A percentile compares a stretch with the other conserved stretches of the same genome.
Conservation (phyloP, 306 rosid genomes). For the Quillaja saponaria region DNA sequence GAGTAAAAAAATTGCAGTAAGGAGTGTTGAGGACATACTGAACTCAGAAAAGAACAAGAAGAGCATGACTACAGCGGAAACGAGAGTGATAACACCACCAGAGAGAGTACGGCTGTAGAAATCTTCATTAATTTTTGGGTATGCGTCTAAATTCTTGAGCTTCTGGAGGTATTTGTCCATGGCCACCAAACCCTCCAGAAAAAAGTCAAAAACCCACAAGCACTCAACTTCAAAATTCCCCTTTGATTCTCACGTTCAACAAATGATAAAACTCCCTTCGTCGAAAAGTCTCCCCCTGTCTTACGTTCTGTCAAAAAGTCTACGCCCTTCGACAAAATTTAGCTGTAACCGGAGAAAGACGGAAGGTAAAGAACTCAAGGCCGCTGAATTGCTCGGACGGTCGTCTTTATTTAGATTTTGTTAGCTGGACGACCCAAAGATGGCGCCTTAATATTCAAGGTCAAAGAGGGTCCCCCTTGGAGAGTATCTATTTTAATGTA, state of each 20-base stretch:
- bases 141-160: constrained; percentile 91
- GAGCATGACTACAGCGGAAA: constrained; percentile 66
- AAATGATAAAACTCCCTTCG: not conserved
- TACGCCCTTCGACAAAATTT: no score
- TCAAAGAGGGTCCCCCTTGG: no score
- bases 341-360: not conserved
- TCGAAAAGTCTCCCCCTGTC: not conserved
- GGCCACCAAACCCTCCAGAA: constrained; percentile 25
- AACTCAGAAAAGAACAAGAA: constrained; percentile 85
- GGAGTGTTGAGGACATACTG: constrained; percentile 41
- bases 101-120: constrained; percentile 80
- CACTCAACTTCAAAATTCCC: not conserved
- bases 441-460: no score
- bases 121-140: constrained; percentile 94
- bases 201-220: not conserved
- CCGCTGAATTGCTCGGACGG: no score
- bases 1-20: not conserved
- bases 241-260: not conserved
- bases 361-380: not conserved
- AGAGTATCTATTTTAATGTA: no score
- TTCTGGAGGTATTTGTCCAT: constrained; percentile 60
- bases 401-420: no score
- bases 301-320: not conserved
- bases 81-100: constrained; percentile 82
- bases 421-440: no score